Evolutionary conservation across 2,329 filamentous ascomycete genomes (phyloP).

Genomic region (Fusarium praegraminearum): DNA sequence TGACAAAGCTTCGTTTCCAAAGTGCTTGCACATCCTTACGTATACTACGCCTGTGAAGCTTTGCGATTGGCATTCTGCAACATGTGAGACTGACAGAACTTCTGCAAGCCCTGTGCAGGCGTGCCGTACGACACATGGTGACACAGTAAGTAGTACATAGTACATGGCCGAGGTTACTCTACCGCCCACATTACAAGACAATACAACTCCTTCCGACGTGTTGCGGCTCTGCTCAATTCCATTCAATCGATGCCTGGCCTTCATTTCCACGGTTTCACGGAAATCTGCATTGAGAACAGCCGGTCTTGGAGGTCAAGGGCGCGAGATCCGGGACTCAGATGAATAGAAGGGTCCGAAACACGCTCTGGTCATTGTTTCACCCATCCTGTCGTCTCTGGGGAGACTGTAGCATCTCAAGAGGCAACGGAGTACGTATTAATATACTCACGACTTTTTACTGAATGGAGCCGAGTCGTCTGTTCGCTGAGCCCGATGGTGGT

Average conservation of each 20-base stretch:
- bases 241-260: not conserved
- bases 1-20: constrained; percentile 28
- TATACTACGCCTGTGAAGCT: constrained; percentile 5
- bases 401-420: constrained; percentile 14
- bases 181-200: constrained; percentile 1
- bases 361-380: constrained; percentile 18
- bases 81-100: constrained; percentile 36
- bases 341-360: constrained; percentile 35
- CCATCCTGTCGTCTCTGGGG: constrained; percentile 12
- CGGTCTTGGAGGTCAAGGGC: not conserved
- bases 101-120: constrained; percentile 40
- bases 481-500: not conserved
- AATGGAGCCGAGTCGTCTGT: constrained; percentile 1
- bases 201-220: constrained; percentile 9
- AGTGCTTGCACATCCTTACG: constrained; percentile 45
- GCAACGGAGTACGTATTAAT: constrained; percentile 18
- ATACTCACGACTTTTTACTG: constrained; percentile 1
- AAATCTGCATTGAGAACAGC: constrained; percentile 2
- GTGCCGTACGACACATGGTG: constrained; percentile 26
- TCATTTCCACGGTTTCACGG: constrained; percentile 16
- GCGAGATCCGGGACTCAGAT: constrained; percentile 8
- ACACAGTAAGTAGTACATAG: constrained; percentile 2
- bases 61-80: constrained; percentile 28
- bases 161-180: constrained; percentile 17
- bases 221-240: constrained; percentile 30